Evolutionary conservation across 257 asterid species (phyloP).

Genomic region (Gardenia jasminoides): DNA sequence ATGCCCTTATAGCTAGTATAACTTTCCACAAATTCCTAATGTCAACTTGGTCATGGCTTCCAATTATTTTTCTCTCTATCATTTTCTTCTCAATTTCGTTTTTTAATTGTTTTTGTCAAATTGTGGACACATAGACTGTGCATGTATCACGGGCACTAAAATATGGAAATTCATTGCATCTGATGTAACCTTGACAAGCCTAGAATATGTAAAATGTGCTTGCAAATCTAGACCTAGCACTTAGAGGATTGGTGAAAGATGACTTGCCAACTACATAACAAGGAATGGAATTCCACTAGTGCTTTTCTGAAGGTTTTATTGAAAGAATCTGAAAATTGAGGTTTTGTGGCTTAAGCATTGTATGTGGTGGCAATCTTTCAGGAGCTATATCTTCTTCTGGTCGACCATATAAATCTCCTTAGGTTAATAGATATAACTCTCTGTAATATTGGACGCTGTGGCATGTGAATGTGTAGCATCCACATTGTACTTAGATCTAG

Average conservation of each 20-base stretch:
- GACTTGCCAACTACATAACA: too few species aligned
- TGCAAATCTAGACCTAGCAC: neutral
- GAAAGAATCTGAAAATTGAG: neutral
- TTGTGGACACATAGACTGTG: neutral
- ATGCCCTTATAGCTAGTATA: neutral
- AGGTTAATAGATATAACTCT: neutral
- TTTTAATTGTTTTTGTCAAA: neutral
- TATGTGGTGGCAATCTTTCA: neutral
- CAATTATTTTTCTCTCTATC: neutral
- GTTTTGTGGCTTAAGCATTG: neutral
- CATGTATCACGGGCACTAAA: neutral
- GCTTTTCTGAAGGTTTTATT: neutral
- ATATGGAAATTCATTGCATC: neutral
- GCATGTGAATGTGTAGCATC: neutral
- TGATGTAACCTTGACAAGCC: neutral
- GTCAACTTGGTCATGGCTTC: neutral
- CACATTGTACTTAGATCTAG: conserved; percentile 6
- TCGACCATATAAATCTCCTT: neutral
- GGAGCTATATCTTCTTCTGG: neutral
- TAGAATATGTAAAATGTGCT: neutral
- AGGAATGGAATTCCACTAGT: neutral
- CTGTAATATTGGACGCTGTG: neutral
- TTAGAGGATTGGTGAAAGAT: neutral
- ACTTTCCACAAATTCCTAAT: neutral
- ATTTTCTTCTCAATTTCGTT: neutral